Evolutionary conservation across 2,329 filamentous ascomycete genomes (phyloP).

Genomic region (Talaromyces sp.): DNA sequence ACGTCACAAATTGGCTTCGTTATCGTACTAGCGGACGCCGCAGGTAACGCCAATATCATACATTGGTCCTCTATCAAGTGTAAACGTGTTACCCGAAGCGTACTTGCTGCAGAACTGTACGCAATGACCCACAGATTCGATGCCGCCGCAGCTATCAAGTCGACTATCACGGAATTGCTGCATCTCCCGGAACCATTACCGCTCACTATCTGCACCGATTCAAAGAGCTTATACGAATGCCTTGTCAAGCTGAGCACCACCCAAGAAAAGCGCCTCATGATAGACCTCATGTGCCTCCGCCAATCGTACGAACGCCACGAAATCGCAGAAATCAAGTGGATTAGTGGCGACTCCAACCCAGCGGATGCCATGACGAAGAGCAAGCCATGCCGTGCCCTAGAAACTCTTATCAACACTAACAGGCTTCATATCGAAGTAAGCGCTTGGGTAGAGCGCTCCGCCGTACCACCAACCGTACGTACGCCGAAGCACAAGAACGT

Average conservation of each 20-base stretch:
- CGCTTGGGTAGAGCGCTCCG: too few relatives aligned
- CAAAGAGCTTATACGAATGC: background rate
- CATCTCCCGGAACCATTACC: background rate
- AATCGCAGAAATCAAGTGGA: background rate
- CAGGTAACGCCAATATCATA: background rate
- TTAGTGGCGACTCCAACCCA: background rate
- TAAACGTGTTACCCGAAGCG: background rate
- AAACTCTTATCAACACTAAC: background rate
- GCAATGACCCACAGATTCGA: background rate
- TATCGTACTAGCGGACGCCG: background rate
- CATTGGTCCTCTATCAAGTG: background rate
- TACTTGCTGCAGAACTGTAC: background rate
- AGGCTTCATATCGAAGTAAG: too few relatives aligned
- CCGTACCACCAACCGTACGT: too few relatives aligned
- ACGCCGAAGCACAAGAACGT: too few relatives aligned
- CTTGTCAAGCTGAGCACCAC: background rate
- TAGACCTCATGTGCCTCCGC: background rate
- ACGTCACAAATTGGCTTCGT: background rate
- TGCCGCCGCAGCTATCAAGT: background rate
- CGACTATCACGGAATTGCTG: background rate
- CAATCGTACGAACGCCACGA: background rate
- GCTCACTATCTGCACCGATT: background rate
- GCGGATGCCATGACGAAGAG: too few relatives aligned
- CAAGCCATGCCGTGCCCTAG: background rate
- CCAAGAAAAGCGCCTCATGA: background rate